Base-by-base conservation (phyloP, 768 basidiomycete species). In the Mycena chlorophos region DNA sequence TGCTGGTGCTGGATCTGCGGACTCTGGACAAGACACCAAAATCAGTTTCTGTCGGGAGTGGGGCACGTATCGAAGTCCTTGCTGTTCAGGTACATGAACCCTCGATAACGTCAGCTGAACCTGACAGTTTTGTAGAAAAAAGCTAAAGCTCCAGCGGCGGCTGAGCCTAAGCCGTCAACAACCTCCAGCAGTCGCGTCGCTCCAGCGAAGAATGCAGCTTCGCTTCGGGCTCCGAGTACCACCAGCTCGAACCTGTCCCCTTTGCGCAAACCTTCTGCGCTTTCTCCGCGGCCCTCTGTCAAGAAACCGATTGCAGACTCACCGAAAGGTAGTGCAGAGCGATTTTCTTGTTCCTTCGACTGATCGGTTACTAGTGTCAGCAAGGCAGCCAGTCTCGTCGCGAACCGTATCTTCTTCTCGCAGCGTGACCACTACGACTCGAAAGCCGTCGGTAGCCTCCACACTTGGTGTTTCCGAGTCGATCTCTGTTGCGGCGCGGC, bases 21-120 rank as follows among this genome's bases (percentile, higher is more conserved):
- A 75, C 81, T 16, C 68, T 87, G 31, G 87, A 91, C 59, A 84
- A 83, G 57, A 77, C 78, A n/a, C 83, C 86, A 0, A 87, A 79
- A 65, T 62, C 69, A 4, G 73, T 88, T 48, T 61, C 65, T 6
- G 66, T 89, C 10, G 82, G 81, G 28, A 70, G 58, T 28, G 78
- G 76, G 8, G 71, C 67, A 54, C 69, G 77, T 6, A 72, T 91
- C 17, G 73, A 78, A 54, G 78, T 77, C 29, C 76, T 90, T 25
- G 72, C 76, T 49, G 76, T 87, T 28, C 85, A 87, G 75, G 87
- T 83, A 57, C 39, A 74, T 65, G n/a, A 54, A 8, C 20, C 13
- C 2, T 27, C 34, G 23, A n/a, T 22, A 29, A 34, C 40, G 2
- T 2, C n/a, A 50, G 28, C 51, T 52, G 19, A 22, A 19, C 14